Base-by-base conservation (phyloP, 2,329 filamentous ascomycete species). In the Pezicula rhizophila region DNA sequence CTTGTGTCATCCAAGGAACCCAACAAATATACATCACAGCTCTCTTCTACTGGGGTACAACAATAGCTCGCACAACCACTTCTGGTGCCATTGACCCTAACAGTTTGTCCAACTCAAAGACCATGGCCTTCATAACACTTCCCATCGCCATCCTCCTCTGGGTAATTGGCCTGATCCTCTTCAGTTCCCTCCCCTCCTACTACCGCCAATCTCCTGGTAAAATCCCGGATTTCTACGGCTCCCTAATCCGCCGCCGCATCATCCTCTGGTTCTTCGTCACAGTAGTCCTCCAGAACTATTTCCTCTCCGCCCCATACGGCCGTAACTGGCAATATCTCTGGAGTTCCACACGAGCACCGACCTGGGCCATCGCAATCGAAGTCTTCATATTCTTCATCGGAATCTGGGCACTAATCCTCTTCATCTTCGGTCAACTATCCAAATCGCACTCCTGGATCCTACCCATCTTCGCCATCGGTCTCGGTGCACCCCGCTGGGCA, bases 251-350 rank as follows among this genome's bases (percentile, higher is more conserved):
- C 42, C 76, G 81, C 49, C 82, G 82, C 65, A 79, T 84, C 51
- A 75, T 84, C 43, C 68, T 82, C 14, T 84, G 81, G 80, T 84
- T 82, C 68, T 79, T 83, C 63, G 66, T 80, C 48, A 75, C 78
- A 7, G 77, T 84, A 41, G 68, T 83, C 48, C 65, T 85, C 20
- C 81, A 84, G 60, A 85, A 85, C 64, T 83, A 81, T 71, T 85
- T 80, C 67, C 72, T 85, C 28, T 79, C 77, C 33, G 75, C 81
- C 1, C 80, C 78, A 1, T 85, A 84, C 58, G 82, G 81, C 40
- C 76, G 81, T 48, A 84, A 82, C 62, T 85, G 82, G 82, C 68
- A 70, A 40, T 85, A 75, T 28, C 25, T 26, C 5, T 42, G 47
- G 47, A 49, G 33, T 15, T 38, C 47, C 15, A 38, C 18, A 8